Percentiles rank a stretch among this genome's conserved stretches.
Evolutionary conservation across 768 basidiomycete species (phyloP).

Genomic region (Phlebiopsis gigantea): DNA sequence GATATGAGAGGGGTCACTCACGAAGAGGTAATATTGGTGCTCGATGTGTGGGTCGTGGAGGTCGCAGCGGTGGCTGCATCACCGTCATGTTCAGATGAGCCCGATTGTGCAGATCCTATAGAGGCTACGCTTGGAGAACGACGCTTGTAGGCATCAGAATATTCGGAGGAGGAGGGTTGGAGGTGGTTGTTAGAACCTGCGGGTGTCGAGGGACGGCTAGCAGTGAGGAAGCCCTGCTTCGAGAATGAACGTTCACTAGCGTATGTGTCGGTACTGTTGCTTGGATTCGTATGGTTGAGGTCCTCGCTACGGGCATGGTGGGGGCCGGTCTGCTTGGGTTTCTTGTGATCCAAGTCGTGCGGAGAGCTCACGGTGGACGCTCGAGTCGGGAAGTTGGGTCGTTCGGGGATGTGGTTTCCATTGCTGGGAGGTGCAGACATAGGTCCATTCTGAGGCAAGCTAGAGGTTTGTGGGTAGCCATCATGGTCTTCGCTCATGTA

Average conservation of each 20-base stretch:
- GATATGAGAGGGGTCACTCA: slow-evolving; percentile 32
- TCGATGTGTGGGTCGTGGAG: slow-evolving; percentile 51
- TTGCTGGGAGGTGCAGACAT: slow-evolving; percentile 15
- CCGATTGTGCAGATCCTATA: slow-evolving; percentile 51
- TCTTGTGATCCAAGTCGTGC: slow-evolving; percentile 49
- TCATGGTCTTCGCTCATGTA: slow-evolving; percentile 25
- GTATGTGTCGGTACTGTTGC: slow-evolving; percentile 23
- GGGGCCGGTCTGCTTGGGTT: slow-evolving; percentile 27
- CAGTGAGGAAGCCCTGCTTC: slow-evolving; percentile 39
- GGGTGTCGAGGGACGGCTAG: slow-evolving; percentile 59
- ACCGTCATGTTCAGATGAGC: slow-evolving; percentile 44
- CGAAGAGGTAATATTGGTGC: slow-evolving; percentile 50
- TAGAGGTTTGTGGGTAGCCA: slow-evolving; percentile 15
- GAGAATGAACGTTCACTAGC: slow-evolving; percentile 16
- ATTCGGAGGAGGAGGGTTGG: slow-evolving; percentile 49
- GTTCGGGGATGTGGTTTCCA: slow-evolving; percentile 33
- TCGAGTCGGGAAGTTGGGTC: slow-evolving; percentile 52
- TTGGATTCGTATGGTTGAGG: slow-evolving; percentile 47
- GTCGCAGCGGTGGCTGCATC: slow-evolving; percentile 31
- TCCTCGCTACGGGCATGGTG: slow-evolving; percentile 67
- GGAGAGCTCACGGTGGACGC: slow-evolving; percentile 57
- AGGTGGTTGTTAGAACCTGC: slow-evolving; percentile 41
- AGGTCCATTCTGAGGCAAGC: slow-evolving; percentile 15
- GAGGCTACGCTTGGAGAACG: slow-evolving; percentile 41
- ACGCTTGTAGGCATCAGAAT: slow-evolving; percentile 46